phyloP scores from a whole-genome alignment of 1,284 basidiomycete genomes.

The Ceratobasidium sp. region DNA sequence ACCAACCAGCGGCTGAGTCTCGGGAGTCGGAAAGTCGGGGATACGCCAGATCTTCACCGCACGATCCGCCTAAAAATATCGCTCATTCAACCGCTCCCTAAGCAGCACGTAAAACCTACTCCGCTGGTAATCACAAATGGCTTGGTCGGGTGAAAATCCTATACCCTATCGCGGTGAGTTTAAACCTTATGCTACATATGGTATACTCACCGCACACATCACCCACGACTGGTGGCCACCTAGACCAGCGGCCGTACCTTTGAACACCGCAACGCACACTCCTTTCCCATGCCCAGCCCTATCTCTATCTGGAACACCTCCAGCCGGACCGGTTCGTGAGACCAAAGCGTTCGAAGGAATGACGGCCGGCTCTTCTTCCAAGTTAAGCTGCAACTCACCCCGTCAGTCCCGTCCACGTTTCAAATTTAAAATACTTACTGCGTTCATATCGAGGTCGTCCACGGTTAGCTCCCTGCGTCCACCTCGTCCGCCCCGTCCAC shows the following conservation, averaged over 20 bases:
- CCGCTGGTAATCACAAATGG: slow-evolving; percentile 42
- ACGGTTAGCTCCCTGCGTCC: neutral
- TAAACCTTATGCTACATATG: neutral
- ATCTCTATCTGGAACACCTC: slow-evolving; percentile 13
- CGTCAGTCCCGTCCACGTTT: neutral
- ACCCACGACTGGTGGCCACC: slow-evolving; percentile 43
- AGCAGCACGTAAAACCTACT: neutral
- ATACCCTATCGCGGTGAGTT: neutral
- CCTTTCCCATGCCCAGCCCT: slow-evolving; percentile 19
- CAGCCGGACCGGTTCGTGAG: slow-evolving; percentile 27
- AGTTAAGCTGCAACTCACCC: neutral
- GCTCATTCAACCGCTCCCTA: neutral
- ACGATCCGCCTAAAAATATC: slow-evolving; percentile 6
- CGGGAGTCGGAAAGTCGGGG: slow-evolving; percentile 35
- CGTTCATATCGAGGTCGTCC: slow-evolving; percentile 8
- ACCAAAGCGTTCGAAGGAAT: slow-evolving; percentile 18
- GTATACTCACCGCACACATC: slow-evolving; percentile 24
- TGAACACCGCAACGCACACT: slow-evolving; percentile 38
- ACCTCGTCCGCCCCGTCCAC: neutral
- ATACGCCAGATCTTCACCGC: slow-evolving; percentile 41
- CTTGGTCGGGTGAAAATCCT: slow-evolving; percentile 43
- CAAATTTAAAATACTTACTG: neutral
- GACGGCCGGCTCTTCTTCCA: neutral
- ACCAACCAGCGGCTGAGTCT: slow-evolving; percentile 17
- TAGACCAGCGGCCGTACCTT: slow-evolving; percentile 6